A percentile compares a stretch with the other conserved stretches of the same genome.
Evolutionary conservation across 2,329 filamentous ascomycete genomes (phyloP).

Genomic region (Beauveria medogensis): DNA sequence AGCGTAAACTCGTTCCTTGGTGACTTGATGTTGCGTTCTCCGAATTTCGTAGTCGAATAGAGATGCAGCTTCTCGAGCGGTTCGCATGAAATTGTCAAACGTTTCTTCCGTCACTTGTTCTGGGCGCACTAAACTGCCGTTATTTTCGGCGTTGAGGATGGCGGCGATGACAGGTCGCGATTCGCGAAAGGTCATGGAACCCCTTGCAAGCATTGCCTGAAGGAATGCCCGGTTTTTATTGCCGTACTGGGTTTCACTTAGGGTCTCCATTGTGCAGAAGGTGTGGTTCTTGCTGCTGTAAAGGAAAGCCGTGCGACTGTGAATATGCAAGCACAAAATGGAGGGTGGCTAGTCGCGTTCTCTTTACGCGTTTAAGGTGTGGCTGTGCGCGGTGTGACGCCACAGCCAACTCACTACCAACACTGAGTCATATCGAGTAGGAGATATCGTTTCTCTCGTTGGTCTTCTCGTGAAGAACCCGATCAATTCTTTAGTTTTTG

Average conservation of each 20-base stretch:
- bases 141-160: conserved; percentile 54
- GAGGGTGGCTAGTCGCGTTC: conserved; percentile 6
- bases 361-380: conserved; percentile 7
- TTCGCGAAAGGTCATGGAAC: conserved; percentile 67
- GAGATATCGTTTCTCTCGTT: too few species aligned
- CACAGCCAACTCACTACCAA: neutral
- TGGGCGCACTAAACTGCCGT: conserved; percentile 32
- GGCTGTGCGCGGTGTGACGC: neutral
- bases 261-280: conserved; percentile 18
- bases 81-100: conserved; percentile 60
- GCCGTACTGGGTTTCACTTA: conserved; percentile 31
- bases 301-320: neutral
- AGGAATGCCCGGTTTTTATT: conserved; percentile 80
- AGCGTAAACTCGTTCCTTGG: conserved; percentile 63
- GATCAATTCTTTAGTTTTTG: too few species aligned
- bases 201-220: conserved; percentile 75
- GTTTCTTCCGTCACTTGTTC: conserved; percentile 61
- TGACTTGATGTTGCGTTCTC: conserved; percentile 59
- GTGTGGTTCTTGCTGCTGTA: neutral
- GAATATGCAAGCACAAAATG: neutral
- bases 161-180: conserved; percentile 66
- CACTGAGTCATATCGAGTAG: neutral
- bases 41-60: conserved; percentile 85
- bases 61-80: conserved; percentile 64
- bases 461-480: too few species aligned